Evolutionary conservation across 768 basidiomycete genomes (phyloP).

Genomic region (Gymnopilus dilepis): DNA sequence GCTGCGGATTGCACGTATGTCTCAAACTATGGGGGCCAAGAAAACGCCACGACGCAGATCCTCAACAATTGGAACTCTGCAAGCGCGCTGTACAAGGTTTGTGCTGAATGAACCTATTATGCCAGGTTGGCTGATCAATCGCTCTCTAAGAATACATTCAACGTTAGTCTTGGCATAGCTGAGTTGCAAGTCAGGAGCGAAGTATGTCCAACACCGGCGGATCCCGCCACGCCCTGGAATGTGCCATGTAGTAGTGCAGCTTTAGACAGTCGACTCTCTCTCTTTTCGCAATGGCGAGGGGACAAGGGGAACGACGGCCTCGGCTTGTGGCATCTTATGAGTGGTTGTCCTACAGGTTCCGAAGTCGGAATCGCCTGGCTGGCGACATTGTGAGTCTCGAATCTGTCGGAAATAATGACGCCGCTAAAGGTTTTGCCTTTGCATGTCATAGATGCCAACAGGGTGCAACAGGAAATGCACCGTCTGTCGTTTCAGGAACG

Average conservation of each 20-base stretch:
- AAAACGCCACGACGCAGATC: slow-evolving; percentile 75
- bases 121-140: neutral
- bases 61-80: slow-evolving; percentile 83
- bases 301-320: slow-evolving; percentile 70
- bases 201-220: slow-evolving; percentile 62
- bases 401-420: neutral
- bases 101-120: slow-evolving; percentile 12
- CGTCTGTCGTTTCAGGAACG: slow-evolving; percentile 73
- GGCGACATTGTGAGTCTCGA: slow-evolving; percentile 62
- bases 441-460: slow-evolving; percentile 56
- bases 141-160: slow-evolving; percentile 67
- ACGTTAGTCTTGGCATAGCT: slow-evolving; percentile 82
- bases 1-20: slow-evolving; percentile 88
- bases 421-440: neutral
- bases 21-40: slow-evolving; percentile 60
- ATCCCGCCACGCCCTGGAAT: slow-evolving; percentile 74
- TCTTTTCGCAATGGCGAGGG: slow-evolving; percentile 86
- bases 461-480: slow-evolving; percentile 47
- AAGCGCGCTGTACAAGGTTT: slow-evolving; percentile 70
- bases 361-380: slow-evolving; percentile 92
- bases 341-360: slow-evolving; percentile 78
- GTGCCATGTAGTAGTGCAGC: slow-evolving; percentile 60
- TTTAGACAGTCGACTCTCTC: slow-evolving; percentile 73
- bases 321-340: slow-evolving; percentile 91
- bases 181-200: slow-evolving; percentile 75